Evolutionary conservation across 1,284 basidiomycete genomes (phyloP).

Genomic region (Peniophora sp.): DNA sequence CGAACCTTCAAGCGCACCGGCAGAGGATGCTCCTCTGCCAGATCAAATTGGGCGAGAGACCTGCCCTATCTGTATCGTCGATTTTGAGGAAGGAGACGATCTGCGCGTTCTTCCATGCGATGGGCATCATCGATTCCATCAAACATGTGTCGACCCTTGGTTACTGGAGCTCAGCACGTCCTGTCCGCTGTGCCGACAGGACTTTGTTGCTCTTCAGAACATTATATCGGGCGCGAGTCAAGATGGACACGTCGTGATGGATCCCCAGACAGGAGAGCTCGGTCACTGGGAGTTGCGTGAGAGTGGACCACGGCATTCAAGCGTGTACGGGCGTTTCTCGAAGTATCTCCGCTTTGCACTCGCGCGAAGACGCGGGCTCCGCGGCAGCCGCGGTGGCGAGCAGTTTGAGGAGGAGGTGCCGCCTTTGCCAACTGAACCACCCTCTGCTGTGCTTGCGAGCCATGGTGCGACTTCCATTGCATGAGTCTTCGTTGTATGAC

Average conservation of each 20-base stretch:
- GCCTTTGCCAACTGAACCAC: too few relatives aligned
- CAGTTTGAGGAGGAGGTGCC: too few relatives aligned
- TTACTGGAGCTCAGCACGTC: conserved; percentile 82
- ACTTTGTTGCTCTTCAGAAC: conserved; percentile 41
- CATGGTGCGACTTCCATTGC: too few relatives aligned
- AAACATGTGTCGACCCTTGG: conserved; percentile 80
- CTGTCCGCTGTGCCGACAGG: conserved; percentile 85
- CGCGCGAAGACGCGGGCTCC: conserved; percentile 19
- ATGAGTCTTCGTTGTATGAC: too few relatives aligned
- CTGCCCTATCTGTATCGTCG: conserved; percentile 90
- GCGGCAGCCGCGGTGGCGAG: too few relatives aligned
- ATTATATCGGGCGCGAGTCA: conserved; percentile 31
- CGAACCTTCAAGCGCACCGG: conserved; percentile 3
- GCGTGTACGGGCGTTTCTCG: conserved; percentile 46
- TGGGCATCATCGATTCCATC: conserved; percentile 83
- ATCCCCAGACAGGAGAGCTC: too few relatives aligned
- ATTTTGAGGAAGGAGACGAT: conserved; percentile 90
- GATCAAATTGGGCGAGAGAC: conserved; percentile 72
- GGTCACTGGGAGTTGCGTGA: conserved; percentile 12
- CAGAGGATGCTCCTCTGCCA: conserved; percentile 39
- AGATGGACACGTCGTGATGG: conserved; percentile 13
- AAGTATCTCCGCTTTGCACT: conserved; percentile 62
- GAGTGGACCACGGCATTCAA: conserved; percentile 12
- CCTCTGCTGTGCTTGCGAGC: too few relatives aligned
- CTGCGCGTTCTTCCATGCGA: conserved; percentile 84